phyloP scores from a whole-genome alignment of 2,329 filamentous ascomycete genomes.

The Alternaria gaisen region DNA sequence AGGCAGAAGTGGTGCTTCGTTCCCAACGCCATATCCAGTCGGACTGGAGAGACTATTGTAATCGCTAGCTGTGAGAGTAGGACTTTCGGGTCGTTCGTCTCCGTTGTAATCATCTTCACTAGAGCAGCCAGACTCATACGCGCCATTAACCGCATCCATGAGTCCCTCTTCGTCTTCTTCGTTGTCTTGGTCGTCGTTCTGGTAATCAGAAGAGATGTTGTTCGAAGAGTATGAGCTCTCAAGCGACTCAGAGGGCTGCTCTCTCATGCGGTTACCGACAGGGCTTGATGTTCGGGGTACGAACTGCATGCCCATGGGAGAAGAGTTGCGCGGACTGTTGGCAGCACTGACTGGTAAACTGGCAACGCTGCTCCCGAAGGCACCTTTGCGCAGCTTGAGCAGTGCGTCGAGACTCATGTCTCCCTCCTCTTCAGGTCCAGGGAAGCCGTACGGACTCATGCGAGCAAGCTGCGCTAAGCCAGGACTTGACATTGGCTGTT shows the following conservation, averaged over 20 bases:
- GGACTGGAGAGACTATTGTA: conserved; percentile 42
- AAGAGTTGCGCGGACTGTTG: conserved; percentile 50
- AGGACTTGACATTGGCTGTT: conserved; percentile 68
- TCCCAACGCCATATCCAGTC: conserved; percentile 12
- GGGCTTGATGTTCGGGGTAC: conserved; percentile 40
- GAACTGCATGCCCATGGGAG: conserved; percentile 50
- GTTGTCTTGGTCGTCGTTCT: conserved; percentile 14
- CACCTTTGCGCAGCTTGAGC: conserved; percentile 74
- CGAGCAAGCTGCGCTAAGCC: conserved; percentile 78
- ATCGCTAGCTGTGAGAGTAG: conserved; percentile 43
- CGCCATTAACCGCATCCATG: conserved; percentile 41
- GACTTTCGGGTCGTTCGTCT: conserved; percentile 40
- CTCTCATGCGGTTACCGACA: conserved; percentile 39
- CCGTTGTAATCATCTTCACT: conserved; percentile 20
- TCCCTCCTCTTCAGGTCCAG: conserved; percentile 63
- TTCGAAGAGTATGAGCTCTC: conserved; percentile 40
- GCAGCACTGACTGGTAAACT: conserved; percentile 66
- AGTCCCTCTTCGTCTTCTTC: conserved; percentile 35
- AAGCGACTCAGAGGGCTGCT: conserved; percentile 32
- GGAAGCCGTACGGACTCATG: conserved; percentile 64
- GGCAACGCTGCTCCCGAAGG: conserved; percentile 83
- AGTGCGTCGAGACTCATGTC: conserved; percentile 79
- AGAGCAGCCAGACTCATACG: conserved; percentile 31
- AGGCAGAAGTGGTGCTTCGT: conserved; percentile 27
- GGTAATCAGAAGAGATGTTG: conserved; percentile 25